These are phyloP conservation scores for Volvox africanus DNA, from an alignment of 139 green algal genomes.

Conservation along the genomic window DNA sequence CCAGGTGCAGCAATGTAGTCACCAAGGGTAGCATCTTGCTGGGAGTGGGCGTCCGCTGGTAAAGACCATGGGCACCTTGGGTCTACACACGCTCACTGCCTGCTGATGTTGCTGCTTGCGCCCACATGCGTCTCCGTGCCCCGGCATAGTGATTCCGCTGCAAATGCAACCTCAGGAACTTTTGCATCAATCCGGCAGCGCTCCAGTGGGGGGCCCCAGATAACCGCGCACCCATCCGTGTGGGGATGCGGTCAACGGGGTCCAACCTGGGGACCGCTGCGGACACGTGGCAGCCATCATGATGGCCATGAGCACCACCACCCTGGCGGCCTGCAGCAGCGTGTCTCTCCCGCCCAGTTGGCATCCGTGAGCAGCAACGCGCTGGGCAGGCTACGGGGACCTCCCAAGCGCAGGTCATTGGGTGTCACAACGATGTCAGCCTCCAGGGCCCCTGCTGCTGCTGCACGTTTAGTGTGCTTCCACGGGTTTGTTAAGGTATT, in stretches of 20 bases:
- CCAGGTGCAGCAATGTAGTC: no score
- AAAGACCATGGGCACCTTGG: no score
- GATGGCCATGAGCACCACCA: conserved; percentile 87
- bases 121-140: no score
- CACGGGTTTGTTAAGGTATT: no score
- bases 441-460: not conserved
- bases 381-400: conserved; percentile 29
- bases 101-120: no score
- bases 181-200: no score
- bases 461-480: not conserved
- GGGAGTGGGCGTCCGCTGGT: no score
- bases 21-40: no score
- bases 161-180: no score
- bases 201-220: no score
- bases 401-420: conserved; percentile 37
- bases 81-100: no score
- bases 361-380: conserved; percentile 85
- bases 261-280: conserved; percentile 66
- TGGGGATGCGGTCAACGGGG: conserved; percentile 86
- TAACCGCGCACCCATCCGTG: conserved; percentile 82
- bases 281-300: conserved; percentile 89
- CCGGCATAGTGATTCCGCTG: no score
- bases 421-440: not conserved
- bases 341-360: conserved; percentile 97
- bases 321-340: conserved; percentile 88